Base-by-base conservation (phyloP, 2,329 filamentous ascomycete genomes). In the Fusarium albidum region DNA sequence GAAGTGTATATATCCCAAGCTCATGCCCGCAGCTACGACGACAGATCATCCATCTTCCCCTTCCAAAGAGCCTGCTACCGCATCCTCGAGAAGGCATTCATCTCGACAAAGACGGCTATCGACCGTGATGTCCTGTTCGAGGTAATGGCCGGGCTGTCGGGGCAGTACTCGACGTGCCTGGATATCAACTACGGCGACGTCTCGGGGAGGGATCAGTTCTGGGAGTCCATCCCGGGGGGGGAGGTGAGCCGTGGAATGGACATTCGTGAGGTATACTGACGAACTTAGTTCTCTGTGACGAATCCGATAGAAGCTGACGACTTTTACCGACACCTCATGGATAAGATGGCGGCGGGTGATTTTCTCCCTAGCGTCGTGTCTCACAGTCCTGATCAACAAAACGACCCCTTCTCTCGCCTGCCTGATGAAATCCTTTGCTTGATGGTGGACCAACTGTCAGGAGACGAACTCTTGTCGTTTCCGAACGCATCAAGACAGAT, bases 151-250 rank as follows among this genome's bases (percentile, higher is more conserved):
- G 17, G 38, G 15, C 33, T 56, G 3, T 11, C 32, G 6, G 9
- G 11, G 4, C 8, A 7, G 11, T 6, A 38, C n/a, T 11, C 18
- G 15, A 12, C 11, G 5, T 32, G 9, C 35, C 42, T 56, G 6
- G 27, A 56, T 8, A 15, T 52, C 4, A 33, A 52, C 38, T 52
- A 56, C n/a, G 43, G 43, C 17, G n/a, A 12, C 10, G 44, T 56
- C 6, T 31, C 21, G 6, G 47, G 47, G 2, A 33, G n/a, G 10
- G 35, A 43, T 32, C 31, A 38, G 6, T 41, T 28, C 5, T 55
- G 52, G 52, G 41, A 42, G n/a, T 8, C 41, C n/a, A 37, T 43
- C 17, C 41, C 46, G 21, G 46, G 52, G 9, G 52, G 52, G 28
- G 52, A 56, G 43, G 52, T 52, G 8, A 34, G 37, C 9, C 3